Evolutionary conservation across 106 monocot genomes (phyloP).

Genomic region (Xerophyta viscosa): DNA sequence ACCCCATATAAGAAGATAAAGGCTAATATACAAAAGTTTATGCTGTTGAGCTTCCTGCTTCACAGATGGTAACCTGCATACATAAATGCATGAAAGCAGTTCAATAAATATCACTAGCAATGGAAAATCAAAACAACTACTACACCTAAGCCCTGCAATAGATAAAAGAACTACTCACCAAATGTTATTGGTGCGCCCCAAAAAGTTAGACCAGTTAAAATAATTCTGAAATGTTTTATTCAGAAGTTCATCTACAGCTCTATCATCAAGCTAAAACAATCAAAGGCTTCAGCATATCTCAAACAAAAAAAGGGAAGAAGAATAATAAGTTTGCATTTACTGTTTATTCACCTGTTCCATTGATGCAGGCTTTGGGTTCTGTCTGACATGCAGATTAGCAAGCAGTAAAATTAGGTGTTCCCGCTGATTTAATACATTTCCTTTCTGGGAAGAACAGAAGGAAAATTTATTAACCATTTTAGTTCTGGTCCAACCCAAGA

Average conservation of each 20-base stretch:
- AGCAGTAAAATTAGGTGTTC: constrained; percentile 77
- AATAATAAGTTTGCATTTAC: no score
- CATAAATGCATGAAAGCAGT: neutral
- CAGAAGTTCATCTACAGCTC: constrained; percentile 63
- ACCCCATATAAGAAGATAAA: constrained; percentile 90
- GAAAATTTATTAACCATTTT: neutral
- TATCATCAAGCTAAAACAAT: constrained; percentile 62
- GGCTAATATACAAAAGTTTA: constrained; percentile 66
- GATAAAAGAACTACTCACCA: constrained; percentile 27
- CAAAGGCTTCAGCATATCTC: constrained; percentile 1
- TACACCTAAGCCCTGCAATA: no score
- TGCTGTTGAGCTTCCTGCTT: constrained; percentile 72
- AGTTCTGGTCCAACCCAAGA: no score
- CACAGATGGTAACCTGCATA: constrained; percentile 58
- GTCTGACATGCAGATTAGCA: constrained; percentile 61
- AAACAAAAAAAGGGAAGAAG: neutral
- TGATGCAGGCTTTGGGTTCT: constrained; percentile 46
- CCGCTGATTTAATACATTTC: constrained; percentile 76
- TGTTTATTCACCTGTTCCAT: constrained; percentile 32
- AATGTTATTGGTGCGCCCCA: constrained; percentile 54
- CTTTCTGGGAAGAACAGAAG: constrained; percentile 30
- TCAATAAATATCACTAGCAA: constrained; percentile 3
- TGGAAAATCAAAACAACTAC: no score
- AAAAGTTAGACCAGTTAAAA: constrained; percentile 66
- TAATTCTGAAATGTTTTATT: constrained; percentile 59